Conservation (phyloP, 2,329 filamentous ascomycete species). For the Graphilbum fragrans region DNA sequence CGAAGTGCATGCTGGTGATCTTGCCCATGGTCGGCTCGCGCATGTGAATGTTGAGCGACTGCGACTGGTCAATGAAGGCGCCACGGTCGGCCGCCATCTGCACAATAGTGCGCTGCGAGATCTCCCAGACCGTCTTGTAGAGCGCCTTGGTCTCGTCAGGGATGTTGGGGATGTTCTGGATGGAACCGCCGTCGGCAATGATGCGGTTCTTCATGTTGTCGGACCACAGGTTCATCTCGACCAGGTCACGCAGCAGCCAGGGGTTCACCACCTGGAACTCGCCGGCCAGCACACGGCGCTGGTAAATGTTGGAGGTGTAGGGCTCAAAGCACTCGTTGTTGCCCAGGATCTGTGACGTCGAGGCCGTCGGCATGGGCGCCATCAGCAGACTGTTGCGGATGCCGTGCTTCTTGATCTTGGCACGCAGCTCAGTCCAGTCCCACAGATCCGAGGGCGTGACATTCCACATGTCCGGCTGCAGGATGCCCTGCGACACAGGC, state of each 20-base stretch:
- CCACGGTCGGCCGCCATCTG: constrained; percentile 98
- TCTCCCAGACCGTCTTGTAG: constrained; percentile 99
- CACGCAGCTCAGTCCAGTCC: constrained; percentile 88
- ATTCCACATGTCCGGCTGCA: constrained; percentile 98
- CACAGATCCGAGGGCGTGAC: constrained; percentile 87
- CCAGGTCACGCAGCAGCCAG: constrained; percentile 94
- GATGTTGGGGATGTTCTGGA: constrained; percentile 95
- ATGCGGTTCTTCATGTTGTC: constrained; percentile 99
- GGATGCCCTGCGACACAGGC: constrained; percentile 85
- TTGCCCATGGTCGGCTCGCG: constrained; percentile 99
- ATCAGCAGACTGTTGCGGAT: constrained; percentile 91
- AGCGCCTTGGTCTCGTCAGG: constrained; percentile 89
- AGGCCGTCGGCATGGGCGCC: constrained; percentile 96
- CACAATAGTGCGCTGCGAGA: constrained; percentile 87
- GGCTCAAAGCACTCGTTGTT: constrained; percentile 99
- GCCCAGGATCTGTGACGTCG: constrained; percentile 92
- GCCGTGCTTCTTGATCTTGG: constrained; percentile 83
- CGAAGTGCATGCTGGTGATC: constrained; percentile 99
- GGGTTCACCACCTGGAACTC: constrained; percentile 99
- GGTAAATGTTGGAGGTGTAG: constrained; percentile 99
- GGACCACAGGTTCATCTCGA: constrained; percentile 96
- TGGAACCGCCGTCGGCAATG: constrained; percentile 89
- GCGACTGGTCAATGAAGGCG: constrained; percentile 97
- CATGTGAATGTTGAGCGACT: constrained; percentile 99
- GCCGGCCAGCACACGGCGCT: constrained; percentile 89